Base-by-base conservation (phyloP, 495 filamentous ascomycete genomes). In the Durotheca rogersii region DNA sequence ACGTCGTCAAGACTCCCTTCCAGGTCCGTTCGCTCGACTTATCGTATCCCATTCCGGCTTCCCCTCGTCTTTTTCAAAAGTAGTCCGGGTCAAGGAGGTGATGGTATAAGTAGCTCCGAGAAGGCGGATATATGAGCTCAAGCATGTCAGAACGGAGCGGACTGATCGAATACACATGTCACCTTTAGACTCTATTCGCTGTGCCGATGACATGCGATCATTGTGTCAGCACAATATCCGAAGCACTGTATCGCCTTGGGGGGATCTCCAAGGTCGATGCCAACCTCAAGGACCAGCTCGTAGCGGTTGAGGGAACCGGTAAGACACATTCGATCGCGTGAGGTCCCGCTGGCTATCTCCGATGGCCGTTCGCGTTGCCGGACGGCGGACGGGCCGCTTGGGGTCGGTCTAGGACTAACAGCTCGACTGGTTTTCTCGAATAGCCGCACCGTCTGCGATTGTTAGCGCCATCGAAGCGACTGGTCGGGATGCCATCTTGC, bases 401-500 rank as follows among this genome's bases (percentile, higher is more conserved):
- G n/a, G n/a, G n/a, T n/a, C n/a, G 30, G 29, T 23, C 37, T 16
- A 21, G 19, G 36, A 51, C 54, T 47, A 21, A 52, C n/a, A n/a
- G n/a, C n/a, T 33, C 51, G 30, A 30, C 41, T 15, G n/a, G 38
- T 19, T 20, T 29, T 23, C 39, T 16, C 35, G 41, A 55, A 59
- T 73, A 72, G 88, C 87, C 31, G 76, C 93, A 12, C 93, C 93
- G 6, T 96, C 91, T 36, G 81, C 83, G 16, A 95, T 98, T 44
- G 89, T 96, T 6, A 68, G 82, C 35, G 84, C 91, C 4, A 96
- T 98, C 56, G 86, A 97, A 70, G 73, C 75, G 17, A 96, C 92
- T 0, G 93, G 93, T 38, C 81, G 90, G 25, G 89, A 96, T 78
- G 93, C 93, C 35, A 96, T 98, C 62, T 75, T 98, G 41, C 86